These are phyloP conservation scores for Scutellaria minor DNA, from an alignment of 257 asterid genomes.

Conservation along the genomic window DNA sequence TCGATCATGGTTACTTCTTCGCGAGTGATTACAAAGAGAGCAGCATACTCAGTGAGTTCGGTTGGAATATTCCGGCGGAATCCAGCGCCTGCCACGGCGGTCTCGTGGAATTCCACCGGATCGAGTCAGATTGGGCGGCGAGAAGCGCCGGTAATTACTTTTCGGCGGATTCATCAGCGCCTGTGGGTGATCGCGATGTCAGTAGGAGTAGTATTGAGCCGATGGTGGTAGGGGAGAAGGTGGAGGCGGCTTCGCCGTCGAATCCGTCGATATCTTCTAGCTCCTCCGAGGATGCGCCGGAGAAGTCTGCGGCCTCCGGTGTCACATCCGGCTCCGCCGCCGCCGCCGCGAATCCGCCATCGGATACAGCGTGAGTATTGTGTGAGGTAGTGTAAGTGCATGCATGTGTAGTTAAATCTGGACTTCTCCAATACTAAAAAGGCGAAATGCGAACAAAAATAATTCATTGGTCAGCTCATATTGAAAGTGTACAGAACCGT, in stretches of 20 bases:
- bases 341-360: constrained; percentile 50
- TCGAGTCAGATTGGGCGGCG: constrained; percentile 47
- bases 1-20: constrained; percentile 43
- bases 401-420: constrained; percentile 37
- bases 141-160: constrained; percentile 10
- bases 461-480: not conserved
- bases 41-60: constrained; percentile 62
- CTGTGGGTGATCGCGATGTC: not conserved
- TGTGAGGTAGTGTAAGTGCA: constrained; percentile 35
- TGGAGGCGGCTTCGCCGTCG: constrained; percentile 33
- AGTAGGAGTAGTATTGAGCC: constrained; percentile 26
- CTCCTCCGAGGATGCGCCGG: constrained; percentile 76
- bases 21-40: constrained; percentile 37
- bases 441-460: constrained; percentile 9
- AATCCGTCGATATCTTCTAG: constrained; percentile 61
- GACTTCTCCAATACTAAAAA: not conserved
- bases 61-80: constrained; percentile 66
- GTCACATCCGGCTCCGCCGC: constrained; percentile 29
- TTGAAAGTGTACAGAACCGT: constrained; percentile 32
- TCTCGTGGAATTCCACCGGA: constrained; percentile 42
- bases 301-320: constrained; percentile 62
- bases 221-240: constrained; percentile 29
- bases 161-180: constrained; percentile 27
- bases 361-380: constrained; percentile 75
- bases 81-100: constrained; percentile 31